Conservation (phyloP, 2,329 filamentous ascomycete genomes). For the Verticillium longisporum region DNA sequence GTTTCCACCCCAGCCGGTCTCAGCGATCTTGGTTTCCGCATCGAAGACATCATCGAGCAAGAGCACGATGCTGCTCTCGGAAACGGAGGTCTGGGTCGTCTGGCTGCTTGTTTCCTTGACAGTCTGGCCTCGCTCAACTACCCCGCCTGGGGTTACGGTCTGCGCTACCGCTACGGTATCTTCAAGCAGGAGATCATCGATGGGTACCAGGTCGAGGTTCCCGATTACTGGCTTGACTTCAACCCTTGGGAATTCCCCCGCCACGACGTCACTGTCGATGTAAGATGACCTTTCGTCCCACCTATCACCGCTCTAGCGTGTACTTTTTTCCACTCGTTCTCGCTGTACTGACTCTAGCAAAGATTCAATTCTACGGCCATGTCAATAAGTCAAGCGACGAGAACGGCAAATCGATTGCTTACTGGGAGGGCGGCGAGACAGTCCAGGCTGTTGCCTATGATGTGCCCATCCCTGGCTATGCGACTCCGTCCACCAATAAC, state of each 20-base stretch:
- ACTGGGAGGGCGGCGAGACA: conserved; percentile 90
- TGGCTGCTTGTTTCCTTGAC: conserved; percentile 95
- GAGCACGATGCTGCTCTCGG: conserved; percentile 95
- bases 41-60: conserved; percentile 91
- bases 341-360: not conserved
- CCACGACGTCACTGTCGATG: conserved; percentile 89
- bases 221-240: conserved; percentile 98
- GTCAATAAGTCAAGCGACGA: conserved; percentile 71
- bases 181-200: conserved; percentile 99
- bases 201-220: conserved; percentile 95
- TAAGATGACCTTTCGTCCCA: conserved; percentile 25
- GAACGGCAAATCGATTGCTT: conserved; percentile 64
- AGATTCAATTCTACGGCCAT: conserved; percentile 89
- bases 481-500: conserved; percentile 90
- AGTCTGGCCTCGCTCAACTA: conserved; percentile 92
- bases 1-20: conserved; percentile 61
- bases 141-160: conserved; percentile 93
- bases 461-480: conserved; percentile 84
- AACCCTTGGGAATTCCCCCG: conserved; percentile 98
- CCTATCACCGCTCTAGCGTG: no score
- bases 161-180: conserved; percentile 93
- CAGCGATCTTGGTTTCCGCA: conserved; percentile 83
- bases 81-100: conserved; percentile 88
- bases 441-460: conserved; percentile 93
- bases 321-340: no score